Evolutionary conservation across 2,329 filamentous ascomycete species (phyloP).

Genomic region (Aspergillus chevalieri): DNA sequence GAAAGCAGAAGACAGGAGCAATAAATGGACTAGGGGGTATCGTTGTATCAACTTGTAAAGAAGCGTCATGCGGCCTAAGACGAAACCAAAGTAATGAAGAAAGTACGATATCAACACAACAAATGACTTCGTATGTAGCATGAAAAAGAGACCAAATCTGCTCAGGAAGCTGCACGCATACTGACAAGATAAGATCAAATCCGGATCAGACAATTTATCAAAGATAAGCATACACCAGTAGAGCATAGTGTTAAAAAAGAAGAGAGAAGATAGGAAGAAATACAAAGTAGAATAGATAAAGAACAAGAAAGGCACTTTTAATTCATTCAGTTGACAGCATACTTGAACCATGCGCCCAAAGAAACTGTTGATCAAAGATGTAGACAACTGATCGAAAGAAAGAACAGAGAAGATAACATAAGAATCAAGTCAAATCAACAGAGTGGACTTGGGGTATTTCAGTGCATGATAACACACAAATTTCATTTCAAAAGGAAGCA

Average conservation of each 20-base stretch:
- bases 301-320: slow-evolving; percentile 27
- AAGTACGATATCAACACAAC: too few relatives aligned
- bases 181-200: slow-evolving; percentile 19
- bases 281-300: slow-evolving; percentile 11
- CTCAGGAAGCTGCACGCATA: slow-evolving; percentile 14
- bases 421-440: slow-evolving; percentile 28
- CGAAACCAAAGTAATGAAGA: too few relatives aligned
- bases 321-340: slow-evolving; percentile 25
- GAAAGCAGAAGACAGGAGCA: too few relatives aligned
- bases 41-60: too few relatives aligned
- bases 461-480: slow-evolving; percentile 36
- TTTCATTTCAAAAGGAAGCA: slow-evolving; percentile 38
- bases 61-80: too few relatives aligned
- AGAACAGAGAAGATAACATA: slow-evolving; percentile 21
- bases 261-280: slow-evolving; percentile 5
- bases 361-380: slow-evolving; percentile 21
- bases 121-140: background rate
- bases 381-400: slow-evolving; percentile 26
- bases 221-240: background rate
- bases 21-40: too few relatives aligned
- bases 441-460: slow-evolving; percentile 39
- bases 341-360: slow-evolving; percentile 27
- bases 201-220: slow-evolving; percentile 13
- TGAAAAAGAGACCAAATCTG: slow-evolving; percentile 2
- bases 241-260: background rate